Percentiles rank a stretch among this genome's conserved stretches.
Evolutionary conservation across 2,329 filamentous ascomycete species (phyloP).

Genomic region (Diatrype stigma): DNA sequence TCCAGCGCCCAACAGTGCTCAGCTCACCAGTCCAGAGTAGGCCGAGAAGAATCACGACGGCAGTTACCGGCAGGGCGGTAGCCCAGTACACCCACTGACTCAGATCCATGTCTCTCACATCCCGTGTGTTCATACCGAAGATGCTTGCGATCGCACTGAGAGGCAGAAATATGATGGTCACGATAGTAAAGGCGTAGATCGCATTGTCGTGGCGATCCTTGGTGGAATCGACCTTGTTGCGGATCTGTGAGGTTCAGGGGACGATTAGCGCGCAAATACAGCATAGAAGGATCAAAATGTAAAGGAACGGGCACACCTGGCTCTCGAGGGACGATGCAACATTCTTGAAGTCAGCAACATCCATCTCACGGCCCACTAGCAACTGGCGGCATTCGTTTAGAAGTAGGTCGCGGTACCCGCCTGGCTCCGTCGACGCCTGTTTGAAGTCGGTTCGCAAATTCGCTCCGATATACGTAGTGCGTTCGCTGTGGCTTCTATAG

Average conservation of each 20-base stretch:
- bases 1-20: constrained; percentile 26
- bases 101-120: background rate
- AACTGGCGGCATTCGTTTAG: too few relatives aligned
- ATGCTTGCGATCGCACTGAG: constrained; percentile 43
- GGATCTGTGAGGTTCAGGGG: constrained; percentile 25
- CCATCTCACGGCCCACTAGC: too few relatives aligned
- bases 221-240: constrained; percentile 34
- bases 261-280: too few relatives aligned
- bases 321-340: too few relatives aligned
- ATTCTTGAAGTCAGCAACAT: too few relatives aligned
- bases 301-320: too few relatives aligned
- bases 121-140: constrained; percentile 16
- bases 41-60: constrained; percentile 33
- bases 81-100: background rate
- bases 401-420: too few relatives aligned
- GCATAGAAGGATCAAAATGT: too few relatives aligned
- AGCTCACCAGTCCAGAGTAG: constrained; percentile 42
- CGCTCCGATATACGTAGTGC: too few relatives aligned
- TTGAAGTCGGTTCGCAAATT: too few relatives aligned
- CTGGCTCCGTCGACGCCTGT: too few relatives aligned
- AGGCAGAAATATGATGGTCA: constrained; percentile 46
- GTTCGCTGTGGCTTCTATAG: too few relatives aligned
- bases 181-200: constrained; percentile 46
- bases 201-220: constrained; percentile 44
- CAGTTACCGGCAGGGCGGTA: background rate